phyloP scores from a whole-genome alignment of 345 rosid genomes.

The Chamaenerion angustifolium region DNA sequence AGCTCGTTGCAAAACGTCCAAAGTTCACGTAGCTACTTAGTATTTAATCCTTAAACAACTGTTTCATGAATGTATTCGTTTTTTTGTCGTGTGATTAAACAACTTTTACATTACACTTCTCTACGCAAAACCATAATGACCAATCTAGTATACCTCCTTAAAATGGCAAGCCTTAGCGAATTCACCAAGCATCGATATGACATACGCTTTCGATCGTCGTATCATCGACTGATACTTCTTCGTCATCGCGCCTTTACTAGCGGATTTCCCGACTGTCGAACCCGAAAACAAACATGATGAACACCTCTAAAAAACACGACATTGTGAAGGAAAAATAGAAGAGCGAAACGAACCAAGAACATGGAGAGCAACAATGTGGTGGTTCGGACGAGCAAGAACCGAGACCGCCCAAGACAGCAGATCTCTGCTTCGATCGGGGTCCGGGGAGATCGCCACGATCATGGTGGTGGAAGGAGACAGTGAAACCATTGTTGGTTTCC shows the following conservation, averaged over 20 bases:
- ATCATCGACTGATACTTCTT: conserved; percentile 26
- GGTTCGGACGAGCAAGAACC: conserved; percentile 60
- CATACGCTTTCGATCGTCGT: conserved; percentile 67
- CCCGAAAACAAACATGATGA: background rate
- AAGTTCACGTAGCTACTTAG: too few species aligned
- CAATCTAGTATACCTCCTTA: conserved; percentile 28
- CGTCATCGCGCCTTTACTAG: conserved; percentile 29
- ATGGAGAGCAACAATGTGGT: conserved; percentile 60
- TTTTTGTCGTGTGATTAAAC: too few species aligned
- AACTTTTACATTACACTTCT: too few species aligned
- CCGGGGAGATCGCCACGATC: conserved; percentile 57
- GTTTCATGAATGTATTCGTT: too few species aligned
- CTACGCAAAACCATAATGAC: background rate
- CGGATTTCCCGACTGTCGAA: conserved; percentile 29
- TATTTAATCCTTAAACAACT: too few species aligned
- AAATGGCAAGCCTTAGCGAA: conserved; percentile 45
- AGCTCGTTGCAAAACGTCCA: too few species aligned
- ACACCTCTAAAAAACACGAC: too few species aligned
- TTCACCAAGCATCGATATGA: conserved; percentile 77
- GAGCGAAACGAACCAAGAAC: conserved; percentile 21
- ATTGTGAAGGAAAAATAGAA: conserved; percentile 1
- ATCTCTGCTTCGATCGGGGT: conserved; percentile 39
- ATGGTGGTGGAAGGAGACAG: conserved; percentile 38
- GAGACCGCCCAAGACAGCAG: conserved; percentile 74
- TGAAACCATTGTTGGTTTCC: conserved; percentile 26